Base-by-base conservation (phyloP, 192 early-diverging fungal genomes). In the Tieghemiomyces parasiticus region DNA sequence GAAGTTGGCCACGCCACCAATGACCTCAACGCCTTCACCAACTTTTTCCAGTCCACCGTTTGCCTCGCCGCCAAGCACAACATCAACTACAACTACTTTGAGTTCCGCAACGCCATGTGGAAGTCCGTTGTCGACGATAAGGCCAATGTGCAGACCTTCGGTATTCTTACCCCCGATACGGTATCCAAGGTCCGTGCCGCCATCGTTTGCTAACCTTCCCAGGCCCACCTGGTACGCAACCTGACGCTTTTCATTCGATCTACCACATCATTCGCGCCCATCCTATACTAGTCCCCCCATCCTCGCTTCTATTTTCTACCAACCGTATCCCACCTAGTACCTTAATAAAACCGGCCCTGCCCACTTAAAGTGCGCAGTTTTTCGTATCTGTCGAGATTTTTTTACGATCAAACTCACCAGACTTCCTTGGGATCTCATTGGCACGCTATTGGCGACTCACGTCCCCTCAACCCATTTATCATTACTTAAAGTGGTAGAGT, bases 1-100 rank as follows among this genome's bases (percentile, higher is more conserved):
- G 55, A 58, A 22, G 33, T 58, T 38, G 55, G 55, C 20, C n/a
- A 35, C 55, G n/a, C 55, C 19, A 58, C 55, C n/a, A 35, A 22
- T 0, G 34, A 58, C n/a, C 26, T 22, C 33, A 28, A 30, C 55
- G 20, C 16, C 4, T 25, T 58, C 10, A 35, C 33, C 34, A 22
- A 25, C 19, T 58, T 58, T 58, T 30, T 38, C 34, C 16, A 58
- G 2, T 1, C 31, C 4, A 20, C n/a, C 28, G 0, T 38, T 3
- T n/a, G 32, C 33, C n/a, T 12, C 8, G 31, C 55, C 16, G 3
- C 22, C 34, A 0, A 35, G 12, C 14, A 54, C 19, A 29, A 29
- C 32, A 58, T 58, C 4, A n/a, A 38, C 35, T 58, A 58, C n/a
- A 35, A 3, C 35, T 58, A 58, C 33, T 58, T 58, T 35, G 35